Percentiles rank a stretch among this genome's conserved stretches.
Evolutionary conservation across 1,139 yeast species (phyloP).

Genomic region (Lodderomyces pseudojiufengensis): DNA sequence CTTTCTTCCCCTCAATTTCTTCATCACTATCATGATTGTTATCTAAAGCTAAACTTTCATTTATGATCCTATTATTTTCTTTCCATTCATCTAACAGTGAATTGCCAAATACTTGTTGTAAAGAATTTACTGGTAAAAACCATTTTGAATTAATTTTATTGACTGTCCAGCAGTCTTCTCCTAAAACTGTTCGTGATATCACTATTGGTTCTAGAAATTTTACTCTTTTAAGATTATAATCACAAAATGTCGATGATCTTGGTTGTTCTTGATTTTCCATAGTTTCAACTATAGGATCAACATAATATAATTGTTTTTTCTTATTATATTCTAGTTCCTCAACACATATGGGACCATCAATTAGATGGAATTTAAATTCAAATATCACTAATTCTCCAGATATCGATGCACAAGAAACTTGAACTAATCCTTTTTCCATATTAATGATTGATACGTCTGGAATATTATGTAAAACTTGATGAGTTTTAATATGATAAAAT

Average conservation of each 20-base stretch:
- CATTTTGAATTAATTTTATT: slow-evolving; percentile 33
- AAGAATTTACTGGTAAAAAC: slow-evolving; percentile 49
- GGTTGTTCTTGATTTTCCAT: slow-evolving; percentile 15
- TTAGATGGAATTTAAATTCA: slow-evolving; percentile 26
- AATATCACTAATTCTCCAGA: slow-evolving; percentile 47
- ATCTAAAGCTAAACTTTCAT: slow-evolving; percentile 23
- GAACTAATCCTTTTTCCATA: slow-evolving; percentile 11
- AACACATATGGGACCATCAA: slow-evolving; percentile 28
- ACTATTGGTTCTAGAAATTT: slow-evolving; percentile 25
- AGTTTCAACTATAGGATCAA: slow-evolving; percentile 29
- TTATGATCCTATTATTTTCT: slow-evolving; percentile 23
- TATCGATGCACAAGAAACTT: slow-evolving; percentile 43
- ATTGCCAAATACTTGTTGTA: slow-evolving; percentile 49
- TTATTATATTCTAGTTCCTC: slow-evolving; percentile 17
- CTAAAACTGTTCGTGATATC: slow-evolving; percentile 28
- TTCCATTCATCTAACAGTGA: slow-evolving; percentile 30
- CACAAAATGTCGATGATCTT: no score
- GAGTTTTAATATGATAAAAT: slow-evolving; percentile 36
- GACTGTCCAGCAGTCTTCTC: slow-evolving; percentile 58
- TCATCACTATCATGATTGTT: background rate
- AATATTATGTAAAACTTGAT: slow-evolving; percentile 51
- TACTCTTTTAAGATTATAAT: slow-evolving; percentile 21
- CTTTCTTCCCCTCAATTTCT: background rate
- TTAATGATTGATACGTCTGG: slow-evolving; percentile 45
- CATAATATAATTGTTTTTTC: slow-evolving; percentile 19